Percentiles rank a stretch among this genome's conserved stretches.
These are phyloP conservation scores for Rhynchosporium agropyri DNA, from an alignment of 2,329 filamentous ascomycete genomes.

Conservation along the genomic window DNA sequence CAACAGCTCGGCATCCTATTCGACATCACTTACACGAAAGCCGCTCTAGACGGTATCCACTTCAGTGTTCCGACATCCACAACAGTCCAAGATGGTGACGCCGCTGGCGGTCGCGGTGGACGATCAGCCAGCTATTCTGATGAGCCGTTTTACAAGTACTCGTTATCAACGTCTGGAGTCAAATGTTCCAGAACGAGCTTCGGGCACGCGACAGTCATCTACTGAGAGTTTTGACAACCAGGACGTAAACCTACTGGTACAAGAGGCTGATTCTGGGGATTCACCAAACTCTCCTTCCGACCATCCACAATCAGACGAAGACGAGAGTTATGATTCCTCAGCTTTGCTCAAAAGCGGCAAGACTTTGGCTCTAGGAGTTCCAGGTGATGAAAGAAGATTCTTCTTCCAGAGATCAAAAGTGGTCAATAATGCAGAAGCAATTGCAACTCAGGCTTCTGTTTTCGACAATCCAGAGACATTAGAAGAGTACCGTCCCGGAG, in stretches of 20 bases:
- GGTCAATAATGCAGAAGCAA: constrained; percentile 32
- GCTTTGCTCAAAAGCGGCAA: background rate
- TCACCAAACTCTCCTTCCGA: background rate
- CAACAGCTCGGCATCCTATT: background rate
- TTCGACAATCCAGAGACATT: constrained; percentile 36
- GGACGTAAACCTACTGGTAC: background rate
- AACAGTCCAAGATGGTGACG: background rate
- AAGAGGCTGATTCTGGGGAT: background rate
- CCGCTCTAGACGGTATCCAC: background rate
- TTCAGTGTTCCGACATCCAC: background rate
- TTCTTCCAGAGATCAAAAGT: constrained; percentile 33
- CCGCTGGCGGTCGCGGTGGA: background rate
- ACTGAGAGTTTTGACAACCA: background rate
- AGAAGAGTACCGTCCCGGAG: constrained; percentile 35
- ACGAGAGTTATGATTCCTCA: background rate
- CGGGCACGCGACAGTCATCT: background rate
- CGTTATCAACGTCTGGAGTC: constrained; percentile 1
- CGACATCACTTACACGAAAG: background rate
- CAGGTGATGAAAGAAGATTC: constrained; percentile 31
- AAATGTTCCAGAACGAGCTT: background rate
- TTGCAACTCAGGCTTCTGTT: constrained; percentile 36
- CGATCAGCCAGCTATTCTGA: background rate
- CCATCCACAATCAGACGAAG: background rate
- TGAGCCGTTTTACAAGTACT: background rate
- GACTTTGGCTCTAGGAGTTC: constrained; percentile 25